phyloP scores from a whole-genome alignment of 331 rosid genomes.

The Spiraea crenata region DNA sequence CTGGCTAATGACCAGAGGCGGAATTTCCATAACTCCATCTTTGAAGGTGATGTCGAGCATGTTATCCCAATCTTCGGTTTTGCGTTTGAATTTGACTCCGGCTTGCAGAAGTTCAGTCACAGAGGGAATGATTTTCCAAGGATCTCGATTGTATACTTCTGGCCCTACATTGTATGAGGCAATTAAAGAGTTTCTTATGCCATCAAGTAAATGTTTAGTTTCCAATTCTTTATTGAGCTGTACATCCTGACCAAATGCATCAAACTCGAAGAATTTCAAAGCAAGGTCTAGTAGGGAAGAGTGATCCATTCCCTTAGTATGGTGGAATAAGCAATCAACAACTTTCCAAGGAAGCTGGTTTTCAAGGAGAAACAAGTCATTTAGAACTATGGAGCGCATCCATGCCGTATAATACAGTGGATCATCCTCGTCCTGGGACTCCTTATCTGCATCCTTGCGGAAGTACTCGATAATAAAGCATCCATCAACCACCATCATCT shows the following conservation, averaged over 20 bases:
- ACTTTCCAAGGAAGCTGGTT: slow-evolving; percentile 15
- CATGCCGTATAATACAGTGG: neutral
- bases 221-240: neutral
- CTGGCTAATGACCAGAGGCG: neutral
- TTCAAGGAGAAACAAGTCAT: slow-evolving; percentile 10
- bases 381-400: neutral
- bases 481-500: neutral
- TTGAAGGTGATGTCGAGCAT: neutral
- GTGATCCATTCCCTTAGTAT: neutral
- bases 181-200: neutral
- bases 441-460: neutral
- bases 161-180: neutral
- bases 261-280: neutral
- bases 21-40: neutral
- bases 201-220: neutral
- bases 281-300: neutral
- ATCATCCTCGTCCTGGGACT: neutral
- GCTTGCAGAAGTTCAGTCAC: neutral
- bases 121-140: neutral
- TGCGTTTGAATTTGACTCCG: neutral
- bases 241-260: too few relatives aligned
- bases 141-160: neutral
- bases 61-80: too few relatives aligned
- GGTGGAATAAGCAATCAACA: neutral
- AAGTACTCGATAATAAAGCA: neutral